phyloP scores from a whole-genome alignment of 2,329 filamentous ascomycete genomes.

The Penicillium fuscoglaucum region DNA sequence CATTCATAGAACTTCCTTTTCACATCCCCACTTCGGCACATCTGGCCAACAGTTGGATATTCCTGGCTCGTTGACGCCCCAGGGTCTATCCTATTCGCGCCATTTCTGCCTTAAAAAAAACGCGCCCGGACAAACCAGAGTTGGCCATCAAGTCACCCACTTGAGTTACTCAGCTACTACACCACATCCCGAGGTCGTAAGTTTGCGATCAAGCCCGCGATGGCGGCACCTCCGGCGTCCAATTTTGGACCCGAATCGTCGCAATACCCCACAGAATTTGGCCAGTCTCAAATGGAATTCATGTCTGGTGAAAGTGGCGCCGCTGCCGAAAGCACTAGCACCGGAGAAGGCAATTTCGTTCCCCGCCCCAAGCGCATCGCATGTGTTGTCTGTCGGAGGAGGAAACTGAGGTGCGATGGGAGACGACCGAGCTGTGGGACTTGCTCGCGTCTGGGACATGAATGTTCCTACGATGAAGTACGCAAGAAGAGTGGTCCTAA shows the following conservation, averaged over 20 bases:
- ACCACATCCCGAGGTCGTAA: not conserved
- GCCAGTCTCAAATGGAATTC: slow-evolving; percentile 14
- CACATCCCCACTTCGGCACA: slow-evolving; percentile 8
- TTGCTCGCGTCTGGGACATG: slow-evolving; percentile 80
- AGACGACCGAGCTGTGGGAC: slow-evolving; percentile 82
- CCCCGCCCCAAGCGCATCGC: slow-evolving; percentile 90
- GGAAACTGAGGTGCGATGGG: slow-evolving; percentile 90
- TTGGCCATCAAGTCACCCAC: slow-evolving; percentile 11
- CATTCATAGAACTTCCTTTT: slow-evolving; percentile 18
- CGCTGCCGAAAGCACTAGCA: slow-evolving; percentile 37
- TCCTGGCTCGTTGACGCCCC: slow-evolving; percentile 6
- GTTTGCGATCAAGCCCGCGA: slow-evolving; percentile 13
- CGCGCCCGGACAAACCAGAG: slow-evolving; percentile 10
- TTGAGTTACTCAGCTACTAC: slow-evolving; percentile 12
- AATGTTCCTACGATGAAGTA: slow-evolving; percentile 88
- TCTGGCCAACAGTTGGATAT: slow-evolving; percentile 4
- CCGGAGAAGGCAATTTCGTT: slow-evolving; percentile 57
- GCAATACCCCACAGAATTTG: slow-evolving; percentile 32
- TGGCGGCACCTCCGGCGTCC: slow-evolving; percentile 22
- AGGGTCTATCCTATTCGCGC: not conserved
- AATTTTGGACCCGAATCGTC: slow-evolving; percentile 15
- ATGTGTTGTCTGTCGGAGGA: slow-evolving; percentile 88
- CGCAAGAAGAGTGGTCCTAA: slow-evolving; percentile 93
- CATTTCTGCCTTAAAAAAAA: not conserved
- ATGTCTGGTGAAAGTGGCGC: slow-evolving; percentile 22